Percentiles rank a stretch among this genome's conserved stretches.
These are phyloP conservation scores for Allium sativum DNA, from an alignment of 106 monocot genomes.

Conservation along the genomic window DNA sequence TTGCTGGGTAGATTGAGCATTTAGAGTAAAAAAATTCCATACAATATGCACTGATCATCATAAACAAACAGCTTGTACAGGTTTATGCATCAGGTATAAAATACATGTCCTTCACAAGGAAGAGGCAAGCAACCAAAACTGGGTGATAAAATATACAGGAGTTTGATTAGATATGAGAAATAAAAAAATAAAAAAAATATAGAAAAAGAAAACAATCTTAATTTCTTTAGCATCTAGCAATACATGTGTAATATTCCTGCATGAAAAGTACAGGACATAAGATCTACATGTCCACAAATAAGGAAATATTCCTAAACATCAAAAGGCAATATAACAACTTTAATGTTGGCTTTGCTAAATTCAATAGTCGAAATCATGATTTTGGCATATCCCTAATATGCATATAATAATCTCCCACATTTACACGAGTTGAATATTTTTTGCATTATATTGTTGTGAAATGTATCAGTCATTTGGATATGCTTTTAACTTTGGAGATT, in stretches of 20 bases:
- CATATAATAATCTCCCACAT: too few relatives aligned
- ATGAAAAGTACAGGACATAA: conserved; percentile 4
- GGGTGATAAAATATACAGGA: too few relatives aligned
- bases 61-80: not conserved
- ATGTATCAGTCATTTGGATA: not conserved
- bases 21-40: too few relatives aligned
- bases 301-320: conserved; percentile 6
- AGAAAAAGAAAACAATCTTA: not conserved
- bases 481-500: conserved; percentile 3
- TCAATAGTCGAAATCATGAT: not conserved
- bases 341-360: not conserved
- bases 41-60: not conserved
- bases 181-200: not conserved
- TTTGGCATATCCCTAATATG: not conserved
- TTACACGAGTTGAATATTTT: not conserved
- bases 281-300: not conserved
- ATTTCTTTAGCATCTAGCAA: not conserved
- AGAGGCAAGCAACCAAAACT: too few relatives aligned
- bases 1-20: too few relatives aligned
- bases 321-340: not conserved
- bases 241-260: conserved; percentile 7
- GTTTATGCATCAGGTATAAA: not conserved
- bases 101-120: not conserved
- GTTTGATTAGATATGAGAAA: not conserved
- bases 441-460: not conserved